Evolutionary conservation across 495 filamentous ascomycete species (phyloP).

Genomic region (Hypomontagnella submonticulosa): DNA sequence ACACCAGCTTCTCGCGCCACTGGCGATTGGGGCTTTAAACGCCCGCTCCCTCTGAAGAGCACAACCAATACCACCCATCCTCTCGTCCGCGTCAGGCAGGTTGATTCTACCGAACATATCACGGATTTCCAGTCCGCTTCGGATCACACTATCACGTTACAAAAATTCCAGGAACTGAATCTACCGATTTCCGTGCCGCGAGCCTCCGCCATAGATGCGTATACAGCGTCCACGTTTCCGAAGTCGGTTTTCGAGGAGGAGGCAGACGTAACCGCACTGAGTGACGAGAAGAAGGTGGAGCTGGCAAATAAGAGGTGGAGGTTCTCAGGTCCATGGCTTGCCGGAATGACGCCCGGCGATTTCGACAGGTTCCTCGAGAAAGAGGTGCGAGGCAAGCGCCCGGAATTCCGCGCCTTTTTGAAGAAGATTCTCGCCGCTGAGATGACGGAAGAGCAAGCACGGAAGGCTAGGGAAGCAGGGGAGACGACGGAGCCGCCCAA

Average conservation of each 20-base stretch:
- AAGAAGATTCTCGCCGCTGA: constrained; percentile 57
- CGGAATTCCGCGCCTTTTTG: constrained; percentile 72
- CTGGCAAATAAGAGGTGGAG: constrained; percentile 70
- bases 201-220: constrained; percentile 41
- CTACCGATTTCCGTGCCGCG: constrained; percentile 63
- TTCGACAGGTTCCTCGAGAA: constrained; percentile 74
- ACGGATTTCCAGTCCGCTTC: constrained; percentile 88
- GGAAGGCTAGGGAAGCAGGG: constrained; percentile 41
- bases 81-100: constrained; percentile 72
- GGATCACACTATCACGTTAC: constrained; percentile 82
- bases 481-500: constrained; percentile 29
- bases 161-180: constrained; percentile 83
- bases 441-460: constrained; percentile 62
- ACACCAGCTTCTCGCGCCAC: constrained; percentile 74
- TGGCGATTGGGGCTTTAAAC: constrained; percentile 96
- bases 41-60: constrained; percentile 78
- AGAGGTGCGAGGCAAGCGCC: constrained; percentile 67
- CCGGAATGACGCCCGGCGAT: constrained; percentile 75
- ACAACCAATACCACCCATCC: constrained; percentile 78
- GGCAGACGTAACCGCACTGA: constrained; percentile 60
- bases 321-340: constrained; percentile 83
- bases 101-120: constrained; percentile 91
- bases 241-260: constrained; percentile 70
- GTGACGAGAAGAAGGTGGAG: constrained; percentile 40
- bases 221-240: background rate